Evolutionary conservation across 1,284 basidiomycete species (phyloP), one percentile per base, ranked within the genome.

Genomic region (Cutaneotrichosporon sp.): DNA sequence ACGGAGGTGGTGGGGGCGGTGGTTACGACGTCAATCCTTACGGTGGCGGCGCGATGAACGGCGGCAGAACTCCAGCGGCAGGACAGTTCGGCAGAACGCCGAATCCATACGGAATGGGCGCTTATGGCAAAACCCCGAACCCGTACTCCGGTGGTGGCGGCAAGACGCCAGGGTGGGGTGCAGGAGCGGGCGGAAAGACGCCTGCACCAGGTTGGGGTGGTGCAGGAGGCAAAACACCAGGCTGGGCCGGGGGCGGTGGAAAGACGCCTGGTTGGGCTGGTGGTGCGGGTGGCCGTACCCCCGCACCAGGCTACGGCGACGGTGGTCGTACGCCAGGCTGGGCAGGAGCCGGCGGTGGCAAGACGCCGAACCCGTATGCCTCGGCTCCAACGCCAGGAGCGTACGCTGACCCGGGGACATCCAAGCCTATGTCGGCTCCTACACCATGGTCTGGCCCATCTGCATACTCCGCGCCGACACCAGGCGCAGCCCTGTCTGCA

Each of bases 361-460:
- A 80, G 51, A 84, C 84, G 20, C 84, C 84, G 5, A 84, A 84
- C 65, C 80, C 83, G 8, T 80, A 81, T 60, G 65, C 63, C 3
- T 71, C 69, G 10, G 72, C 75, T 7, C 67, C 69, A 1, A 66
- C 70, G 6, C 61, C 59, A 54, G 64, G 55, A 14, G 52, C 41
- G 29, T 59, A 56, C 51, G 49, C 54, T 44, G 63, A 65, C 38
- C 51, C 63, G 14, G 60, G 78, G 68, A 51, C 67, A 48, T 56
- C 46, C 2, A 42, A 48, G 9, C 52, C 55, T 12, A 48, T 56
- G 35, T 57, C 64, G 26, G 80, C 81, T 0, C 78, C 81, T 11
- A 82, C 84, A 5, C 81, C 82, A 20, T 77, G 75, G 31, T 74
- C 52, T 17, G 75, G 57, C 3, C 39, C 55, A 38, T 55, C 57